Percentiles rank a stretch among this genome's conserved stretches.
Evolutionary conservation across 2,329 filamentous ascomycete species (phyloP).

Genomic region (Lojkania enalia): DNA sequence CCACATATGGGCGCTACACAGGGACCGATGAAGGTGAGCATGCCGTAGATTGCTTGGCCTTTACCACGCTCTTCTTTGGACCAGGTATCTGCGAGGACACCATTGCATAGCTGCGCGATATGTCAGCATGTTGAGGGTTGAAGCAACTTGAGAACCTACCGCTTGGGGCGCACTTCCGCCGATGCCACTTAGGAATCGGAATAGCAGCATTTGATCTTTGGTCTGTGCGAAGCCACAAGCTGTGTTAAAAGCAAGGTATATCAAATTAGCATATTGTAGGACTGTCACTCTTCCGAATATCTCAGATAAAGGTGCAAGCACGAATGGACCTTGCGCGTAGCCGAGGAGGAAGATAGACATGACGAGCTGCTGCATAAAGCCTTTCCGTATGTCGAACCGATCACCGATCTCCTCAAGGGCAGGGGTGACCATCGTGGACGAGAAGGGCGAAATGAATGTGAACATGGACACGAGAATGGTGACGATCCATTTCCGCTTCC

Average conservation of each 20-base stretch:
- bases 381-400: conserved; percentile 37
- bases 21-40: conserved; percentile 65
- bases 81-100: conserved; percentile 58
- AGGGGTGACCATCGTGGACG: conserved; percentile 45
- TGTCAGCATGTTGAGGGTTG: not conserved
- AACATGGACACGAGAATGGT: conserved; percentile 49
- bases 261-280: conserved; percentile 38
- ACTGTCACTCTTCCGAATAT: conserved; percentile 41
- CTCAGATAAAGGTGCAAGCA: conserved; percentile 42
- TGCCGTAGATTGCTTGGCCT: conserved; percentile 63
- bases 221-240: conserved; percentile 39
- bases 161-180: conserved; percentile 40
- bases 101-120: conserved; percentile 33
- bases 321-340: conserved; percentile 43
- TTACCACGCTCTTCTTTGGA: conserved; percentile 63
- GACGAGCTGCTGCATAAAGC: conserved; percentile 34
- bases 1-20: conserved; percentile 54
- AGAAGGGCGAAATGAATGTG: conserved; percentile 45
- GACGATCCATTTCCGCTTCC: conserved; percentile 49
- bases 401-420: conserved; percentile 32
- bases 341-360: conserved; percentile 45
- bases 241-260: conserved; percentile 41
- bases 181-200: conserved; percentile 40
- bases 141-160: conserved; percentile 19
- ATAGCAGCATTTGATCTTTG: conserved; percentile 36